phyloP scores from a whole-genome alignment of 2,329 filamentous ascomycete species.

The Monosporascus sp. region DNA sequence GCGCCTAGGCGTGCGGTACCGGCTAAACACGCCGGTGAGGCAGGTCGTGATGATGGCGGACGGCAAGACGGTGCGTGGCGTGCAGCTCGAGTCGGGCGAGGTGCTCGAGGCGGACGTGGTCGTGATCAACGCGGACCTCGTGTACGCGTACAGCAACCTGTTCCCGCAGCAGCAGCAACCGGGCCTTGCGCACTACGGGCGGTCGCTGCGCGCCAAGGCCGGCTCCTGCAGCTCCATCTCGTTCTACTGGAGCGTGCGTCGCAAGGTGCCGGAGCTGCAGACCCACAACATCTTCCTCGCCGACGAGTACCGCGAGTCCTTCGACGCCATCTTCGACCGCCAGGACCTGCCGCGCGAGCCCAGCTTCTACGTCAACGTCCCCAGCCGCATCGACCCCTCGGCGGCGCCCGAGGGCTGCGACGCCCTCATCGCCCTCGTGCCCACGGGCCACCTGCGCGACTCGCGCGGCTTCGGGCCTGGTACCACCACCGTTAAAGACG shows the following conservation, averaged over 20 bases:
- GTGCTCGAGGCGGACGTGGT: conserved; percentile 59
- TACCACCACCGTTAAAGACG: conserved; percentile 14
- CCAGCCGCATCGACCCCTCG: conserved; percentile 60
- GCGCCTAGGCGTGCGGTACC: conserved; percentile 57
- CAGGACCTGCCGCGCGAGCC: conserved; percentile 63
- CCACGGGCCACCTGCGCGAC: conserved; percentile 61
- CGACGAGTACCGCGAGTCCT: conserved; percentile 66
- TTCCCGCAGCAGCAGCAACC: conserved; percentile 41
- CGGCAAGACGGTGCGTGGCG: conserved; percentile 50
- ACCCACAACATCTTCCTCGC: conserved; percentile 76
- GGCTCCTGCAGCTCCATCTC: conserved; percentile 69
- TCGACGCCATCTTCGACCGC: conserved; percentile 69
- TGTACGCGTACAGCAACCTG: conserved; percentile 69
- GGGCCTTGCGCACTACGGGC: conserved; percentile 25
- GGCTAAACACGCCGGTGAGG: conserved; percentile 52
- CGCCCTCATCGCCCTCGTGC: conserved; percentile 64
- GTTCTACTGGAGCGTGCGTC: conserved; percentile 68
- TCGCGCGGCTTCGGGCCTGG: conserved; percentile 29
- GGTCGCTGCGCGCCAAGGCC: conserved; percentile 39
- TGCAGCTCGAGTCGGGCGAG: conserved; percentile 53
- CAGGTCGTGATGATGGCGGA: conserved; percentile 49
- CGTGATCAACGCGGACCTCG: conserved; percentile 67
- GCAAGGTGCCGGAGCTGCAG: conserved; percentile 55
- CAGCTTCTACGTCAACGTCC: conserved; percentile 74
- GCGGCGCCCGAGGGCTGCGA: conserved; percentile 64